Evolutionary conservation across 2,329 filamentous ascomycete species (phyloP).

Genomic region (Akanthomyces lecanii): DNA sequence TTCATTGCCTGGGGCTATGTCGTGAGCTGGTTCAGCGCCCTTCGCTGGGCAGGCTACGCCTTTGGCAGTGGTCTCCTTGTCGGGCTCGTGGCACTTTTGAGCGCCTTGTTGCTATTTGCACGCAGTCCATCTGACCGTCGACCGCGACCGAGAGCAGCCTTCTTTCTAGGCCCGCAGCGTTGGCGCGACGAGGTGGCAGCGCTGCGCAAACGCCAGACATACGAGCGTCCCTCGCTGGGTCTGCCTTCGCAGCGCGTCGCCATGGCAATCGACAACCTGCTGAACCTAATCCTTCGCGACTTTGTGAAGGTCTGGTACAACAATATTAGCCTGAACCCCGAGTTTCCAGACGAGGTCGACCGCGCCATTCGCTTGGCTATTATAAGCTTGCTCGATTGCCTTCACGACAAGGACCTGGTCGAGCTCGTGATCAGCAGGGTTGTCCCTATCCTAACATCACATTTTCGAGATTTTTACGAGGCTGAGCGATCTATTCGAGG

Average conservation of each 20-base stretch:
- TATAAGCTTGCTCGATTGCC: slow-evolving; percentile 63
- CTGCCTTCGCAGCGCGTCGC: slow-evolving; percentile 74
- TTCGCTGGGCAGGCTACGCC: slow-evolving; percentile 83
- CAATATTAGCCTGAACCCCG: slow-evolving; percentile 73
- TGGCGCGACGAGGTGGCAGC: slow-evolving; percentile 70
- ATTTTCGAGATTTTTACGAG: slow-evolving; percentile 86
- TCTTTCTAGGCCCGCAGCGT: slow-evolving; percentile 56
- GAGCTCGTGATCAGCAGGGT: slow-evolving; percentile 77
- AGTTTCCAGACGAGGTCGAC: slow-evolving; percentile 85
- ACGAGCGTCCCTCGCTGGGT: slow-evolving; percentile 67
- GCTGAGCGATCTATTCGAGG: slow-evolving; percentile 85
- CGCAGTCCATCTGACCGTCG: slow-evolving; percentile 42
- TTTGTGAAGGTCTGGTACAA: slow-evolving; percentile 88
- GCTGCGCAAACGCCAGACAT: slow-evolving; percentile 61
- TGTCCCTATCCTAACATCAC: slow-evolving; percentile 81
- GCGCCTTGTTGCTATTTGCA: slow-evolving; percentile 52
- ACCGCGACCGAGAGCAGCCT: slow-evolving; percentile 41
- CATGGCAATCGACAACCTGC: slow-evolving; percentile 70
- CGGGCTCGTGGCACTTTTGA: slow-evolving; percentile 44
- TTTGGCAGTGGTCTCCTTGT: slow-evolving; percentile 66
- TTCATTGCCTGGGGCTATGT: slow-evolving; percentile 87
- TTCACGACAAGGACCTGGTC: slow-evolving; percentile 75
- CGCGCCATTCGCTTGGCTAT: slow-evolving; percentile 70
- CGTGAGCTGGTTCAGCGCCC: slow-evolving; percentile 73
- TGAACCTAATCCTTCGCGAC: slow-evolving; percentile 73